Conservation (phyloP, 1,139 yeast genomes). For the Pichia sp. region DNA sequence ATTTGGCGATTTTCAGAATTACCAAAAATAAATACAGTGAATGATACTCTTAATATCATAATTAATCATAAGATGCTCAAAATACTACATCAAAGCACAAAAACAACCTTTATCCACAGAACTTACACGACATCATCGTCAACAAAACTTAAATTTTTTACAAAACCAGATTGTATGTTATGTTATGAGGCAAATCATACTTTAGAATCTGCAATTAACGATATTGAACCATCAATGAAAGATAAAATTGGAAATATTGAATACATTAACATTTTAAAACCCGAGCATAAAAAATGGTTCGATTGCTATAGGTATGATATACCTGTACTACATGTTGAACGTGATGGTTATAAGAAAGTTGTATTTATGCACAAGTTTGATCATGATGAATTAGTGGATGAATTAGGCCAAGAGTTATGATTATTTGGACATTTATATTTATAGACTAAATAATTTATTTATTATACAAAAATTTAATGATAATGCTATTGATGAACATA, state of each 20-base stretch:
- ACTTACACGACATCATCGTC: neutral
- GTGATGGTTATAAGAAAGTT: conserved; percentile 41
- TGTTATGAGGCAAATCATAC: conserved; percentile 67
- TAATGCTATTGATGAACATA: neutral
- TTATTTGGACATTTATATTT: neutral
- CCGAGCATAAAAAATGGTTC: conserved; percentile 67
- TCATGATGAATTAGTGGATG: conserved; percentile 50
- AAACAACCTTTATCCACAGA: neutral
- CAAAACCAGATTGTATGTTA: conserved; percentile 72
- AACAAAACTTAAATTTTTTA: conserved; percentile 52
- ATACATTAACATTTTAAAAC: conserved; percentile 61
- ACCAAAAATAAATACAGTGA: too few species aligned
- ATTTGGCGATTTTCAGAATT: neutral
- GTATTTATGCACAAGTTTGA: conserved; percentile 76
- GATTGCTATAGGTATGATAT: conserved; percentile 81
- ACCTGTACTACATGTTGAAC: conserved; percentile 75
- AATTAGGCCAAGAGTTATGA: conserved; percentile 29
- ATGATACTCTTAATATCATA: too few species aligned
- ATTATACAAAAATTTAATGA: neutral
- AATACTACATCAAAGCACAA: neutral
- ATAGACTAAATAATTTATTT: neutral
- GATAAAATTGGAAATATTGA: conserved; percentile 32
- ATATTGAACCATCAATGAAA: conserved; percentile 9
- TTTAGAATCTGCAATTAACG: conserved; percentile 37
- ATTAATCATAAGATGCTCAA: neutral